Evolutionary conservation across 768 basidiomycete genomes (phyloP).

Genomic region (Russula compacta): DNA sequence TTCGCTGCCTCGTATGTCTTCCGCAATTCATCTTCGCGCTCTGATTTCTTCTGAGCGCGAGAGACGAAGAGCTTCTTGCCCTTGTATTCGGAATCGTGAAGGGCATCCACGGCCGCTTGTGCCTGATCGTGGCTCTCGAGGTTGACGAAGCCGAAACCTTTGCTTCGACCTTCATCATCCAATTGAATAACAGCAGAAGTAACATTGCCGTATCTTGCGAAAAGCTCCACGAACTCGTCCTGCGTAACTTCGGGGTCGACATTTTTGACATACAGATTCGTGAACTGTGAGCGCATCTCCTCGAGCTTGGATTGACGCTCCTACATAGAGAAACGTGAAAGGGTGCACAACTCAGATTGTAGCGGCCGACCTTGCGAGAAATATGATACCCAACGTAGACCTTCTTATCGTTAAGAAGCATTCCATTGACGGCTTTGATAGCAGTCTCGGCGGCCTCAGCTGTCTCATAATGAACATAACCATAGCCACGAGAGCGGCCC

Average conservation of each 20-base stretch:
- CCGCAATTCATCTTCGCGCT: conserved; percentile 95
- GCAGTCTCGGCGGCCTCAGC: conserved; percentile 92
- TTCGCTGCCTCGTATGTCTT: conserved; percentile 90
- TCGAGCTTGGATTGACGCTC: conserved; percentile 98
- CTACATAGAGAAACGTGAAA: conserved; percentile 28
- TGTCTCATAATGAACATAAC: conserved; percentile 98
- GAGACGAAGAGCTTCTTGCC: conserved; percentile 91
- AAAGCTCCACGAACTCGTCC: conserved; percentile 80
- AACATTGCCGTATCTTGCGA: conserved; percentile 66
- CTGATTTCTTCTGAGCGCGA: conserved; percentile 96
- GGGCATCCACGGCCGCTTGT: conserved; percentile 75
- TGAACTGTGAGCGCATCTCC: conserved; percentile 95
- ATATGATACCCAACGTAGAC: conserved; percentile 98
- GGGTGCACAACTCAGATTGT: not conserved
- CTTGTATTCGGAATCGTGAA: conserved; percentile 77
- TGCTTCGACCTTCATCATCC: conserved; percentile 87
- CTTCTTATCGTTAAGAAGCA: conserved; percentile 99
- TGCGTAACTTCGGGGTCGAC: conserved; percentile 75
- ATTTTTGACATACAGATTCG: conserved; percentile 99
- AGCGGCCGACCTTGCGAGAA: conserved; percentile 69
- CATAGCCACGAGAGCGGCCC: conserved; percentile 94
- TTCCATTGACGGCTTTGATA: conserved; percentile 98
- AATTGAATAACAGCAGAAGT: conserved; percentile 81
- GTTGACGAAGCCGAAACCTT: conserved; percentile 98
- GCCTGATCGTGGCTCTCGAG: conserved; percentile 90